phyloP scores from a whole-genome alignment of 371 early-diverging fungal species.

The Funneliformis caledonium region DNA sequence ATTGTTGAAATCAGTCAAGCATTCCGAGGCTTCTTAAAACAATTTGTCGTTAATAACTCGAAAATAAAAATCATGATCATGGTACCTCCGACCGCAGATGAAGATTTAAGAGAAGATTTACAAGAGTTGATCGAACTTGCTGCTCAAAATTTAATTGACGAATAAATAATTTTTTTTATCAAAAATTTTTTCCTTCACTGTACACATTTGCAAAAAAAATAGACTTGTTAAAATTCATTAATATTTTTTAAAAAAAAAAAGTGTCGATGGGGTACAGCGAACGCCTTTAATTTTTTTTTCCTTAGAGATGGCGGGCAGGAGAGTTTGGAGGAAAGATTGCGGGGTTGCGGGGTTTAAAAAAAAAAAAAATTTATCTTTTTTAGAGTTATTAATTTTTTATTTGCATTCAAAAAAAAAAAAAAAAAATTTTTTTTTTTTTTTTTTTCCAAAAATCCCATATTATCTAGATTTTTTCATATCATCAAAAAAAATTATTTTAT shows the following conservation, averaged over 20 bases:
- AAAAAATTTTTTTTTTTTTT: too few relatives aligned
- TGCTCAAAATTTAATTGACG: slow-evolving; percentile 12
- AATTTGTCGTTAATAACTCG: slow-evolving; percentile 17
- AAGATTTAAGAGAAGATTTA: slow-evolving; percentile 36
- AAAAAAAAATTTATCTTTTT: too few relatives aligned
- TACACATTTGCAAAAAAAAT: background rate
- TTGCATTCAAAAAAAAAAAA: too few relatives aligned
- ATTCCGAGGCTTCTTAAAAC: slow-evolving; percentile 30
- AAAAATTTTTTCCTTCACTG: background rate
- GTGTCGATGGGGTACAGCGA: background rate
- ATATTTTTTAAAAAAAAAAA: background rate
- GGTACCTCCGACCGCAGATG: slow-evolving; percentile 35
- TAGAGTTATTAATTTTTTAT: too few relatives aligned
- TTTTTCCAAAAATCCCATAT: too few relatives aligned
- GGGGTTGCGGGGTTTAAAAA: too few relatives aligned
- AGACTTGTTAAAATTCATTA: background rate
- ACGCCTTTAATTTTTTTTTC: too few relatives aligned
- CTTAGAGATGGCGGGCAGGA: too few relatives aligned
- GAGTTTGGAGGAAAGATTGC: too few relatives aligned
- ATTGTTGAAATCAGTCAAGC: slow-evolving; percentile 37
- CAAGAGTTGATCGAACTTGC: slow-evolving; percentile 31
- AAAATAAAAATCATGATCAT: slow-evolving; percentile 35
- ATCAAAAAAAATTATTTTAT: too few relatives aligned
- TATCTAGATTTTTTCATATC: too few relatives aligned
- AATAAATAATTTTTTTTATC: background rate